These are phyloP conservation scores for Rhizopogon sp. DNA, from an alignment of 768 basidiomycete genomes.

Conservation along the genomic window DNA sequence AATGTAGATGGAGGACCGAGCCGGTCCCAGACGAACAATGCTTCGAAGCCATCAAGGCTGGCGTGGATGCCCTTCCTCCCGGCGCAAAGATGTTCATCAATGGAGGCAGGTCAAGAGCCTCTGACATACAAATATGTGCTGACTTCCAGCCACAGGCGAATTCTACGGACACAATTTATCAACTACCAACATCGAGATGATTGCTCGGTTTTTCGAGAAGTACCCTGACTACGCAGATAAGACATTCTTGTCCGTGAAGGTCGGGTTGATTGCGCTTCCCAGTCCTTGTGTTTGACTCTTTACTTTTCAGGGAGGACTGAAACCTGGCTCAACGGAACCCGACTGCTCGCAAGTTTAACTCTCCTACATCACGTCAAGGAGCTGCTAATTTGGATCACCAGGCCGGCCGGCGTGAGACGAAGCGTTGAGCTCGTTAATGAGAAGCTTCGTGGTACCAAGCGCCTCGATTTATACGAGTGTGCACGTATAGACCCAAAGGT, in stretches of 20 bases:
- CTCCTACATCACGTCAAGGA: slow-evolving; percentile 3
- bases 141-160: slow-evolving; percentile 29
- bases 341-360: slow-evolving; percentile 26
- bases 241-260: slow-evolving; percentile 32
- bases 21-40: slow-evolving; percentile 51
- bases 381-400: slow-evolving; percentile 12
- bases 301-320: slow-evolving; percentile 16
- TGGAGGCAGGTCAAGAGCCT: slow-evolving; percentile 29
- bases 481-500: slow-evolving; percentile 41
- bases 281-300: neutral
- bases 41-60: slow-evolving; percentile 57
- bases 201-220: slow-evolving; percentile 44
- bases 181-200: slow-evolving; percentile 43
- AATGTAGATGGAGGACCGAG: slow-evolving; percentile 35
- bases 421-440: slow-evolving; percentile 42
- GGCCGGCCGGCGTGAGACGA: slow-evolving; percentile 38
- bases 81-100: slow-evolving; percentile 48
- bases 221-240: slow-evolving; percentile 31
- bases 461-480: slow-evolving; percentile 55
- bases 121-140: neutral
- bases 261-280: neutral
- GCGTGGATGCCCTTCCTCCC: slow-evolving; percentile 35
- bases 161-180: slow-evolving; percentile 48
- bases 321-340: neutral
- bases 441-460: slow-evolving; percentile 46